These are phyloP conservation scores for Somion occarium DNA, from an alignment of 1,284 basidiomycete species.

Conservation along the genomic window DNA sequence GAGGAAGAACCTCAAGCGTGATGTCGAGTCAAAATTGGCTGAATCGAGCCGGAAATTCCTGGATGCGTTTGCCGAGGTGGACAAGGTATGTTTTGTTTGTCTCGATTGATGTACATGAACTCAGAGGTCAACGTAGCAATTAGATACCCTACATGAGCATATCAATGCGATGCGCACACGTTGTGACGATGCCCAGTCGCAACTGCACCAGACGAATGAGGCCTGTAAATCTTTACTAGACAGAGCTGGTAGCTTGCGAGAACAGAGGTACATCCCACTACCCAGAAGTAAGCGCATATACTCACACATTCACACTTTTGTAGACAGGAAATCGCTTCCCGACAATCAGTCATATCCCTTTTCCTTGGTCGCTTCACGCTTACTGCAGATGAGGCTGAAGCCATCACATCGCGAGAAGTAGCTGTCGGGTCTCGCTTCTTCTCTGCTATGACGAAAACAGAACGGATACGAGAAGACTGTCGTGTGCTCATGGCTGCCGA, in stretches of 20 bases:
- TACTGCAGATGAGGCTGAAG: conserved; percentile 63
- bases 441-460: conserved; percentile 82
- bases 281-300: neutral
- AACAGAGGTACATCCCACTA: conserved; percentile 57
- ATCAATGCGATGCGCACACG: conserved; percentile 74
- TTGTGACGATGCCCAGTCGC: conserved; percentile 79
- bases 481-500: conserved; percentile 86
- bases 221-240: conserved; percentile 84
- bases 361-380: conserved; percentile 89
- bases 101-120: conserved; percentile 9
- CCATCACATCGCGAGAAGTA: conserved; percentile 76
- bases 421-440: conserved; percentile 75
- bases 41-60: conserved; percentile 81
- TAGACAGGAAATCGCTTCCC: conserved; percentile 65
- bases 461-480: conserved; percentile 81
- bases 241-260: conserved; percentile 76
- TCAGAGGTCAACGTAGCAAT: conserved; percentile 49
- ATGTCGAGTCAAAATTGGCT: conserved; percentile 79
- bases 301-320: neutral
- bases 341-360: conserved; percentile 70
- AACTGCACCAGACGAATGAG: conserved; percentile 72
- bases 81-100: conserved; percentile 58
- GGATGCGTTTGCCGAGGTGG: conserved; percentile 79
- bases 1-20: conserved; percentile 73
- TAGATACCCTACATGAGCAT: conserved; percentile 71